Evolutionary conservation across 2,329 filamentous ascomycete species (phyloP), one percentile per base, ranked within the genome.

Genomic region (Camptophora hylomeconis): DNA sequence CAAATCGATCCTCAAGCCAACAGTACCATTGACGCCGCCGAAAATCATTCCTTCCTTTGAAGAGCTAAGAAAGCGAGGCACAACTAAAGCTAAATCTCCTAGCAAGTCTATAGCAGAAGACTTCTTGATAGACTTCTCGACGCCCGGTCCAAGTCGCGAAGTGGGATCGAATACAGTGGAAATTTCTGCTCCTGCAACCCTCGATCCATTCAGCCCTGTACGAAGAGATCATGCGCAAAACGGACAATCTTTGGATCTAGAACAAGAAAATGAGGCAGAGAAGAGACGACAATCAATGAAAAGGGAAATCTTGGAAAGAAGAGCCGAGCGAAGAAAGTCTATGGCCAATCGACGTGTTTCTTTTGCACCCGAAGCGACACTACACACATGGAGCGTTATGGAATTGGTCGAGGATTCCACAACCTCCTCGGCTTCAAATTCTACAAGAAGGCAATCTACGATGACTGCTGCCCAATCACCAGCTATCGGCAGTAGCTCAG

Each of bases 341-440:
- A 68, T 93, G 33, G 84, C 87, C 26, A 92, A 89, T 51, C 75
- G 89, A 47, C 75, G 89, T 48, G 89, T 98, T 18, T 95, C 87
- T 0, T 98, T 98, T 54, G 89, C 89, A 4, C 89, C 89, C 1
- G 89, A 98, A 57, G 89, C 89, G 8, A 98, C 89, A 3, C 66
- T 98, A 19, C 89, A 98, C 51, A 98, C 89, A 1, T 95, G 92
- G 67, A 86, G 95, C 48, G 86, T 89, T 32, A 72, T 94, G 24
- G 87, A 95, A 48, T 80, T 86, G 38, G 69, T 75, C 50, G 83
- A 86, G 47, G 86, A 94, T 50, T 82, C 82, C 12, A 92, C 84
- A 1, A 80, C 77, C 9, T 75, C 73, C 7, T 77, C 74, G 5
- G 67, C 69, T 5, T 79, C 80, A 0, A 80, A 87, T 39, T 74